phyloP scores from a whole-genome alignment of 2,329 filamentous ascomycete genomes.

The Hypoxylon sp. region DNA sequence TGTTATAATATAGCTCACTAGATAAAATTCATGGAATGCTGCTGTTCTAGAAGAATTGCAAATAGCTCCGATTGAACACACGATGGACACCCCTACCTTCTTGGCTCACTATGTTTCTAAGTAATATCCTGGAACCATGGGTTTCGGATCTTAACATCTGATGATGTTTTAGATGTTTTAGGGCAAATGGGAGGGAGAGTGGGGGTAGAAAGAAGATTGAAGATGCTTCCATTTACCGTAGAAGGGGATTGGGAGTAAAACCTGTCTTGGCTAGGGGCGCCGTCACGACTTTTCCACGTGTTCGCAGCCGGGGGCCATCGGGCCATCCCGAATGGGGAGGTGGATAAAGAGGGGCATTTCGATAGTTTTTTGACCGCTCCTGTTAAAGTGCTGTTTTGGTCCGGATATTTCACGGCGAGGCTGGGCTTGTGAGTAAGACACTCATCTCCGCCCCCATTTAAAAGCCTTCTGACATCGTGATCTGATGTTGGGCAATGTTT shows the following conservation, averaged over 20 bases:
- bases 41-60: neutral
- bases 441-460: slow-evolving; percentile 5
- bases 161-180: slow-evolving; percentile 21
- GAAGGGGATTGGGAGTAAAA: slow-evolving; percentile 19
- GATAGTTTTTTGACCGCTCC: slow-evolving; percentile 32
- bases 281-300: slow-evolving; percentile 44
- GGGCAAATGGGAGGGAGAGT: slow-evolving; percentile 14
- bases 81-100: slow-evolving; percentile 5
- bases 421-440: slow-evolving; percentile 11
- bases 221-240: slow-evolving; percentile 35
- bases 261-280: slow-evolving; percentile 8
- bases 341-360: slow-evolving; percentile 17
- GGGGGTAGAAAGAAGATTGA: slow-evolving; percentile 20
- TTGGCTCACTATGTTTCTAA: slow-evolving; percentile 9
- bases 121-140: slow-evolving; percentile 14
- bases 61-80: neutral
- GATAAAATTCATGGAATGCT: neutral
- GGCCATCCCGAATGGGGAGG: slow-evolving; percentile 28
- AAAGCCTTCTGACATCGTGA: slow-evolving; percentile 19
- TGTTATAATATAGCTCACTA: neutral
- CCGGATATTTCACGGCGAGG: slow-evolving; percentile 17
- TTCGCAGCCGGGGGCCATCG: slow-evolving; percentile 31
- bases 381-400: slow-evolving; percentile 1
- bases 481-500: slow-evolving; percentile 14
- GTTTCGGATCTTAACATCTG: slow-evolving; percentile 28